Base-by-base conservation (phyloP, 768 basidiomycete species). In the Harrya chromipes region DNA sequence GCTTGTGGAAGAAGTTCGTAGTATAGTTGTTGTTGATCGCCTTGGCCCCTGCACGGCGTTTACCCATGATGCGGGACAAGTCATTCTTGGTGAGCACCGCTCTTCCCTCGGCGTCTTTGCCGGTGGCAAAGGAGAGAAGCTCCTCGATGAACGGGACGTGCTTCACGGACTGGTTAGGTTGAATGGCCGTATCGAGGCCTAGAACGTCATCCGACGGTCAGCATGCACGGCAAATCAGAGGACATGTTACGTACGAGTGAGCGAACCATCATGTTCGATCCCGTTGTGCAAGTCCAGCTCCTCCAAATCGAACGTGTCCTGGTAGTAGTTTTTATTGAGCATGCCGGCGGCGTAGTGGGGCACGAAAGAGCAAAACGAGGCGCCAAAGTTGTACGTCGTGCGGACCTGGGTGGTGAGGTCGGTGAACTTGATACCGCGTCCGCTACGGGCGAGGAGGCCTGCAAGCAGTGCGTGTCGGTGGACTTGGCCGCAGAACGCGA, bases 211-310 rank as follows among this genome's bases (percentile, higher is more conserved):
- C 29, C 29, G 29, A 13, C 29, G 26, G 19, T 47, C 34, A 52
- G 40, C 40, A 42, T 10, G n/a, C 42, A 19, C 17, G 10, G 9
- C 6, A n/a, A 3, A 6, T n/a, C 7, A n/a, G 7, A 26, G 4
- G 11, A 1, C 20, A 31, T 6, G 5, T 19, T 31, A 50, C 66
- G 29, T 38, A 70, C 68, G 70, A 24, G 67, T 68, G 17, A 70
- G 56, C 8, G 70, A 71, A 5, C 38, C 68, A 1, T 69, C 68
- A 3, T 69, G 70, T 36, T 69, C 72, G 19, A 72, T 72, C 6
- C 83, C 82, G 52, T 88, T 89, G 64, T 90, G 89, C 12, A 85
- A 61, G 59, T 80, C 79, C 36, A 91, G 72, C 29, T 90, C 87
- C 9, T 70, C 68, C 12, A 91, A 70, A 58, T 90, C 79, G 54